Evolutionary conservation across 805 yeast species (phyloP), one percentile per base, ranked within the genome.

Genomic region (Cyberlindnera saturnus): DNA sequence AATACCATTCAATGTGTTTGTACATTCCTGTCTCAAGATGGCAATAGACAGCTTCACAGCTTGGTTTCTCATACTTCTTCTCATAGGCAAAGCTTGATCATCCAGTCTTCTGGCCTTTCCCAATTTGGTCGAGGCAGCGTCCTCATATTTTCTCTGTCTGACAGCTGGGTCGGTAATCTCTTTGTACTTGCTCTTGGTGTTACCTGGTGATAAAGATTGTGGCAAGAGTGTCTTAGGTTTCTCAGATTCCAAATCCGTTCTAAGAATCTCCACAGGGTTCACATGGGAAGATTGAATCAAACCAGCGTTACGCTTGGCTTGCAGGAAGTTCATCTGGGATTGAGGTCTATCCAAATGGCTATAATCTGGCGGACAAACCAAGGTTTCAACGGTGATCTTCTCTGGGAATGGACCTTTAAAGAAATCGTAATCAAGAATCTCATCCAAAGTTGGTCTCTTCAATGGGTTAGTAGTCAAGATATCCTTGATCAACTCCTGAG

Each of bases 171-270:
- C 64, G 3, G 61, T 52, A 20, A 62, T 55, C 59, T 85, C 93
- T 61, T 82, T 82, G 65, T 90, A 90, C 66, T 90, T 90, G 63
- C 74, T 81, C 60, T 81, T 85, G 37, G 96, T 88, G 59, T 87
- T 89, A 52, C 91, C 91, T 15, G 98, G 98, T 19, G 96, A 89
- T 59, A 90, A 75, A 3, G 96, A 85, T 54, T 82, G 85, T 32
- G 98, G 98, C 53, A 90, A 70, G 47, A 90, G 74, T 3, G 86
- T 64, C 53, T 70, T 75, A 38, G 84, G 81, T 54, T 74, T 77
- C 60, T 82, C 86, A 42, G 84, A 77, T 52, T 80, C 82, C 52
- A 82, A 67, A 60, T 82, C 90, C 1, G 83, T 73, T 59, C 74
- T 78, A 46, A 82, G 72, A 29, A 82, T 80, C 57, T 82, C 84